Evolutionary conservation across 768 basidiomycete species (phyloP), one percentile per base, ranked within the genome.

Genomic region (Guyanaporus albipodus): DNA sequence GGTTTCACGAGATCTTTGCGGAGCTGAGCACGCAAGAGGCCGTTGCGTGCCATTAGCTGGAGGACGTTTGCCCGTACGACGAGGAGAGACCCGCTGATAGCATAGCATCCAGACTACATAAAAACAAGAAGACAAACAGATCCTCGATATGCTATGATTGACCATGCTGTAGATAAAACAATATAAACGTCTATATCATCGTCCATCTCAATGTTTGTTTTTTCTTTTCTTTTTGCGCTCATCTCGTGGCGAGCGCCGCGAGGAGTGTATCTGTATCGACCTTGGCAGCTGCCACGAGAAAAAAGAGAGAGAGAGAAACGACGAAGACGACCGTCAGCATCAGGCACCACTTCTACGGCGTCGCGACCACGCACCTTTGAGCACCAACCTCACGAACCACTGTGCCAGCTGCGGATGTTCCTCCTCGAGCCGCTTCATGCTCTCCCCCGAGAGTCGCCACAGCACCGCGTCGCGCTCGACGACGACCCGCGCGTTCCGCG

Each of bases 401-500:
- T 77, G 70, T n/a, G 85, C 83, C 42, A 88, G 58, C 40, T 74
- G 73, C 0, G 90, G 84, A 42, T 82, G 68, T 38, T 90, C 88
- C 26, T 61, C 63, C 61, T 91, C 86, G 54, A 99, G 60, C 52
- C 67, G 59, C 31, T 73, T 71, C 58, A 96, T 67, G 38, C 73
- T 75, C 42, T 74, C 73, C 4, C 62, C 69, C 49, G 79, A 80
- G 36, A 98, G 67, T 66, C 77, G 85, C 95, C 95, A 99, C 41
- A 98, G 54, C 12, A 85, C 78, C 7, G 80, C 83, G 8, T 82
- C 75, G 5, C 81, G 74, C 65, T 97, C 95, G 4, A 87, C 90
- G 0, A 84, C 71, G 28, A 90, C 90, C 4, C 85, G 89, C 21
- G 93, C 87, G 61, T 96, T 98, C 38, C 95, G 75, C 15, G 81